A percentile compares a stretch with the other conserved stretches of the same genome.
Conservation (phyloP, 2,329 filamentous ascomycete species). For the Cercospora beticola region DNA sequence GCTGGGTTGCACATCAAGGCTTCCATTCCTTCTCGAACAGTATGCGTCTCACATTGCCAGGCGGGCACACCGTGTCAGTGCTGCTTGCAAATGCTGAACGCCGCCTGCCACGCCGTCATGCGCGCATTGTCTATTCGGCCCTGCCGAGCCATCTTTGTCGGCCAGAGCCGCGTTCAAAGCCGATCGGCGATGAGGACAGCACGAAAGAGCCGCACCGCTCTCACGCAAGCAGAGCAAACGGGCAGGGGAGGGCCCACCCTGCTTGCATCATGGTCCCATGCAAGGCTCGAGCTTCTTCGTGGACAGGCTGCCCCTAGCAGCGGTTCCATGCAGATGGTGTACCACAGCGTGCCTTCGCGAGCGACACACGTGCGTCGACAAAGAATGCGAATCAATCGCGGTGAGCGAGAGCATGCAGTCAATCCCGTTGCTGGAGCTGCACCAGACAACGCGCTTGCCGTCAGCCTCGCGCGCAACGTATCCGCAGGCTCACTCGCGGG, state of each 20-base stretch:
- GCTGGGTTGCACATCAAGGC: slow-evolving; percentile 9
- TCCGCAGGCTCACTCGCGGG: neutral
- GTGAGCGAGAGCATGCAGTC: neutral
- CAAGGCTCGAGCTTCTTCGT: slow-evolving; percentile 10
- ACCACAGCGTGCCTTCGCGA: neutral
- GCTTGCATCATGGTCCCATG: neutral
- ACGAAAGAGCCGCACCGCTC: neutral
- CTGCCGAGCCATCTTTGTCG: slow-evolving; percentile 1
- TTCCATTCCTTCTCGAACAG: slow-evolving; percentile 21
- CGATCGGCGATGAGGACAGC: neutral
- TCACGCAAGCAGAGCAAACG: slow-evolving; percentile 1
- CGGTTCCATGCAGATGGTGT: neutral
- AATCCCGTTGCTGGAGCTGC: neutral
- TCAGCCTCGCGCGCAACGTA: neutral
- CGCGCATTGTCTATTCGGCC: neutral
- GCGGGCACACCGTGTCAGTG: neutral
- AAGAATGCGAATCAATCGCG: neutral
- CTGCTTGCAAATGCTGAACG: neutral
- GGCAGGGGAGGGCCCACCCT: neutral
- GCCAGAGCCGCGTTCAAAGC: neutral
- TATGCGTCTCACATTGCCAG: neutral
- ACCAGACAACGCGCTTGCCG: neutral
- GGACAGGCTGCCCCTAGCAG: neutral
- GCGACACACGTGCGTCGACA: neutral
- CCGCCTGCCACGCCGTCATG: neutral